Conservation (phyloP, 1,139 yeast genomes). For the Yamadazyma epiphylla region DNA sequence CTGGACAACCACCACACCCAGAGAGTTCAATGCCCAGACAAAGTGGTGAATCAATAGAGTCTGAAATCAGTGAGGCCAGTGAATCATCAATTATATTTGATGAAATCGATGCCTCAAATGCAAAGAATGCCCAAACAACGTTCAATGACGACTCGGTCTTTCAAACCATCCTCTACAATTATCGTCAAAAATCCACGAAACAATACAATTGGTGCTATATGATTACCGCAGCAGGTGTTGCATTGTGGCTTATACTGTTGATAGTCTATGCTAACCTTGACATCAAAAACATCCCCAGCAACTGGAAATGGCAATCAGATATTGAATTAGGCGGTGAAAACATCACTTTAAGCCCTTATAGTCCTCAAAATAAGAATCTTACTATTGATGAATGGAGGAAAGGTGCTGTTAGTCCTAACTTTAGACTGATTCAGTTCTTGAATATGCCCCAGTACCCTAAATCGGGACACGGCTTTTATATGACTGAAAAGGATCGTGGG, state of each 20-base stretch:
- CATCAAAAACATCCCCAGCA: constrained; percentile 17
- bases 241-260: constrained; percentile 27
- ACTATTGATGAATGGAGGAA: constrained; percentile 23
- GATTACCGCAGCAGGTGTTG: constrained; percentile 4
- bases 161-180: too few species aligned
- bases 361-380: constrained; percentile 23
- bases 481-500: constrained; percentile 14
- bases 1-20: too few species aligned
- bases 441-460: constrained; percentile 27
- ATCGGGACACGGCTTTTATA: constrained; percentile 23
- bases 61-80: background rate
- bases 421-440: constrained; percentile 27
- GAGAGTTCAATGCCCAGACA: too few species aligned
- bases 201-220: constrained; percentile 6
- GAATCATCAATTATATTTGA: background rate
- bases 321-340: constrained; percentile 24
- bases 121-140: too few species aligned
- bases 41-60: too few species aligned
- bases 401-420: constrained; percentile 20
- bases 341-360: constrained; percentile 29
- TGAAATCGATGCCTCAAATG: background rate
- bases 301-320: constrained; percentile 26
- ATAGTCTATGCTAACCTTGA: constrained; percentile 28
- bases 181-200: too few species aligned
- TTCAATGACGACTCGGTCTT: too few species aligned